A percentile compares a stretch with the other conserved stretches of the same genome.
These are phyloP conservation scores for Adiantum capillusveneris DNA, from an alignment of 75 land plant genomes.

Conservation along the genomic window DNA sequence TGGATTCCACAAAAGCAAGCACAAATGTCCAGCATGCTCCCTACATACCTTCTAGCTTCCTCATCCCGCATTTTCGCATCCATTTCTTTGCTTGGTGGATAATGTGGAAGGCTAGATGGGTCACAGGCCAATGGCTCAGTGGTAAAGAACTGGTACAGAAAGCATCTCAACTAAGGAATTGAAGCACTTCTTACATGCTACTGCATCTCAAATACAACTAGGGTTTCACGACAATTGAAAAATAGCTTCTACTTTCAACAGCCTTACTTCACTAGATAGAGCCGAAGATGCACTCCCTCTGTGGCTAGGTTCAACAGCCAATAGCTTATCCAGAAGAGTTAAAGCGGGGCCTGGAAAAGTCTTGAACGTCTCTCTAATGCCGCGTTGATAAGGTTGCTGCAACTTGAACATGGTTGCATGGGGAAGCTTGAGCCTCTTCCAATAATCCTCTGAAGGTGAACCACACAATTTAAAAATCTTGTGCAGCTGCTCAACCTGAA, in stretches of 20 bases:
- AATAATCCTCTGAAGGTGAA: slow-evolving; percentile 9
- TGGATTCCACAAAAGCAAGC: not conserved
- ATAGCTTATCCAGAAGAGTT: slow-evolving; percentile 3
- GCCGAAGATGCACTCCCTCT: slow-evolving; percentile 1
- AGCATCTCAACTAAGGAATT: no score
- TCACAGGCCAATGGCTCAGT: slow-evolving; percentile 78
- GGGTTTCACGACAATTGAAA: no score
- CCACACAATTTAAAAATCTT: slow-evolving; percentile 7
- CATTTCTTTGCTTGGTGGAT: slow-evolving; percentile 88
- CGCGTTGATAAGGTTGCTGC: slow-evolving; percentile 3
- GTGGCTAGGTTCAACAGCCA: not conserved
- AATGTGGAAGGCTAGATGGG: slow-evolving; percentile 78
- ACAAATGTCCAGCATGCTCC: not conserved
- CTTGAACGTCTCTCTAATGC: slow-evolving; percentile 3
- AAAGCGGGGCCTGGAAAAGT: not conserved
- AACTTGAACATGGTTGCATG: slow-evolving; percentile 8
- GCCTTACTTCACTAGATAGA: slow-evolving; percentile 3
- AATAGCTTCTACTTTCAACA: no score
- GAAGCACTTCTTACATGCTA: no score
- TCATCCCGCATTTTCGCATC: slow-evolving; percentile 69
- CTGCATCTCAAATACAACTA: no score
- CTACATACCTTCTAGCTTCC: slow-evolving; percentile 58
- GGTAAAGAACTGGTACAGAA: slow-evolving; percentile 26
- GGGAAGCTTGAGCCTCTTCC: not conserved
- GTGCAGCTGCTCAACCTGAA: slow-evolving; percentile 8